phyloP scores from a whole-genome alignment of 352 stramenopile species.

The Phytopythium ostracodes region DNA sequence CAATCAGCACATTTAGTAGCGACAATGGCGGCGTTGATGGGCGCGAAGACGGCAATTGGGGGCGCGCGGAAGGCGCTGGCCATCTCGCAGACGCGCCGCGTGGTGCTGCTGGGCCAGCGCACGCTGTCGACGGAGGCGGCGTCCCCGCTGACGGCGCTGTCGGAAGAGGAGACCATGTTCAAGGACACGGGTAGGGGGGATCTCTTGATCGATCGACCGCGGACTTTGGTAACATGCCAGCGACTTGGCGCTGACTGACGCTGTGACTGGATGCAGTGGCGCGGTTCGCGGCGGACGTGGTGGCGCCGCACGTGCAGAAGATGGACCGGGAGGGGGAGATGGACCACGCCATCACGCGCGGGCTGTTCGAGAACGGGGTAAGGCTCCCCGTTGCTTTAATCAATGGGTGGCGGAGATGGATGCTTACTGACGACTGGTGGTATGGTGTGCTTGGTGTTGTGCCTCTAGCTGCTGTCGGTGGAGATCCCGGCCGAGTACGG shows the following conservation, averaged over 20 bases:
- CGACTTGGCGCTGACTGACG: background rate
- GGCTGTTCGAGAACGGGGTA: conserved; percentile 91
- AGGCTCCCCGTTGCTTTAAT: too few species aligned
- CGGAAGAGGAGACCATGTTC: conserved; percentile 71
- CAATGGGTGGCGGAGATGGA: too few species aligned
- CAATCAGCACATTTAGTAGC: background rate
- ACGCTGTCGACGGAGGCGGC: conserved; percentile 24
- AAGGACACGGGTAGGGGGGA: conserved; percentile 35
- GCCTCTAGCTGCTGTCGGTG: conserved; percentile 92
- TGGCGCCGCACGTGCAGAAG: conserved; percentile 82
- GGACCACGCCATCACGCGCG: conserved; percentile 85
- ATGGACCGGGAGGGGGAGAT: conserved; percentile 94
- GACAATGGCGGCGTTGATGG: too few species aligned
- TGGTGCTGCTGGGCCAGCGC: conserved; percentile 6
- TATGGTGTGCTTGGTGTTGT: too few species aligned
- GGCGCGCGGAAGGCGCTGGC: background rate
- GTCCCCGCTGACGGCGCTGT: conserved; percentile 47
- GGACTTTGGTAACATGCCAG: too few species aligned
- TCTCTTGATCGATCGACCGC: too few species aligned
- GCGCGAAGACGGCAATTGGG: background rate
- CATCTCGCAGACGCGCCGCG: background rate
- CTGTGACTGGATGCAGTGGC: conserved; percentile 21
- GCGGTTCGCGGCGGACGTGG: conserved; percentile 83
- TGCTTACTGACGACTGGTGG: background rate
- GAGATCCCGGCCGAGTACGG: conserved; percentile 93